Percentiles rank a stretch among this genome's conserved stretches.
Evolutionary conservation across 139 green algal species (phyloP).

Genomic region (Volvox reticuliferus): DNA sequence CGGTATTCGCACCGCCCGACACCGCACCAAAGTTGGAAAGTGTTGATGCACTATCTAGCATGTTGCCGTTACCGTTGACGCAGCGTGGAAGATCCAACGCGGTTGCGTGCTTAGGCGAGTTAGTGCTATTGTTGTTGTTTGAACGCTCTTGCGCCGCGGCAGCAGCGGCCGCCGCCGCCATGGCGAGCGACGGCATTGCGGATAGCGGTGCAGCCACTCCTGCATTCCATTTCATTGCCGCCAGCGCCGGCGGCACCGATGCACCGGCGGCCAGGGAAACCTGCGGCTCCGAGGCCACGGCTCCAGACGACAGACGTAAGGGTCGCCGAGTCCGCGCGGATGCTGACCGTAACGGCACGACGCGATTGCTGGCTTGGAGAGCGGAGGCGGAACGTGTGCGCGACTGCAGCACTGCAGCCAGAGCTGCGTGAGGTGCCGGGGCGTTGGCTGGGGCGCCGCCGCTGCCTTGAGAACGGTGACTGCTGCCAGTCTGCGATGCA

Average conservation of each 20-base stretch:
- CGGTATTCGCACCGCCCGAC: neutral
- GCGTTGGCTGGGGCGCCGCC: neutral
- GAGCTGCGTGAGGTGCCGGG: neutral
- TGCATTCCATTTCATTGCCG: neutral
- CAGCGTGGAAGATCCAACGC: neutral
- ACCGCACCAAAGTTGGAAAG: neutral
- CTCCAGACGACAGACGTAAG: neutral
- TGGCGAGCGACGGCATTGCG: neutral
- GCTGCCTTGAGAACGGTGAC: constrained; percentile 3
- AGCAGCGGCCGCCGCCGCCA: constrained; percentile 5
- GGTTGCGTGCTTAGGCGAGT: constrained; percentile 9
- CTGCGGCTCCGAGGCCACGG: neutral
- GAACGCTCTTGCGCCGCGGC: neutral
- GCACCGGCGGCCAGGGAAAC: neutral
- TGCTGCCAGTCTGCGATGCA: neutral
- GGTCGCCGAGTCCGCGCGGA: constrained; percentile 1
- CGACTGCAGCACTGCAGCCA: constrained; percentile 21
- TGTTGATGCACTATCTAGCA: neutral
- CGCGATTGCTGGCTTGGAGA: neutral
- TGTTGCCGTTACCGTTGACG: neutral
- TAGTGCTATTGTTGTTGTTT: neutral
- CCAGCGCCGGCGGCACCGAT: neutral
- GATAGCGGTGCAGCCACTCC: neutral
- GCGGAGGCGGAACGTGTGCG: constrained; percentile 17
- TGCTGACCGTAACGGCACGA: neutral